Conservation (phyloP, 805 yeast species). For the Wilhelminamyces savonicus region DNA sequence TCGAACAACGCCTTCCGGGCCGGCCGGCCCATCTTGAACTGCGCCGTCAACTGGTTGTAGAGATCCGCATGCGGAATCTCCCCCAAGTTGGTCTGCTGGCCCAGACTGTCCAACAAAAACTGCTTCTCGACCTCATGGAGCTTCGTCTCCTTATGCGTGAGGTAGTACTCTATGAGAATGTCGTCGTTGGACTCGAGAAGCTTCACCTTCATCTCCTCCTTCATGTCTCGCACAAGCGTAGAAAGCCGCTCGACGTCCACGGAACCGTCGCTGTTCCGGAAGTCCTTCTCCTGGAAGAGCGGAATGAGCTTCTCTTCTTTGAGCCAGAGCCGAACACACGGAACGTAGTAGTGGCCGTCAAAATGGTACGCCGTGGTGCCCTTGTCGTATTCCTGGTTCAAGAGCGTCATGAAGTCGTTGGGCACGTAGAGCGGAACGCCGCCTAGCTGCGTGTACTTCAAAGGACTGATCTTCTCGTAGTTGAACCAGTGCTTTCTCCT, state of each 20-base stretch:
- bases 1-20: conserved; percentile 5
- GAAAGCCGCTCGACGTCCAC: conserved; percentile 6
- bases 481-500: conserved; percentile 26
- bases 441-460: conserved; percentile 3
- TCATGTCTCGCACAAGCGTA: conserved; percentile 3
- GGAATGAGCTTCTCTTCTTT: conserved; percentile 4
- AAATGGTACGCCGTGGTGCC: conserved; percentile 3
- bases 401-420: conserved; percentile 3
- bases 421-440: conserved; percentile 9
- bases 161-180: conserved; percentile 4
- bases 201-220: conserved; percentile 2
- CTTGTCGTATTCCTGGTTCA: conserved; percentile 5
- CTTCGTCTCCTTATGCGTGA: conserved; percentile 4
- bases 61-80: neutral
- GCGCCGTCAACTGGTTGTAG: conserved; percentile 3
- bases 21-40: conserved; percentile 3
- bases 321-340: conserved; percentile 6
- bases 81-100: neutral
- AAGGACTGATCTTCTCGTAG: conserved; percentile 12
- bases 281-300: conserved; percentile 5
- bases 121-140: conserved; percentile 6
- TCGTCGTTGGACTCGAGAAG: conserved; percentile 3
- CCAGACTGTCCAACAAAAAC: conserved; percentile 1
- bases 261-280: conserved; percentile 2
- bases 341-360: conserved; percentile 5